Conservation (phyloP, 1,284 basidiomycete genomes). For the Ustilago xerochloae region DNA sequence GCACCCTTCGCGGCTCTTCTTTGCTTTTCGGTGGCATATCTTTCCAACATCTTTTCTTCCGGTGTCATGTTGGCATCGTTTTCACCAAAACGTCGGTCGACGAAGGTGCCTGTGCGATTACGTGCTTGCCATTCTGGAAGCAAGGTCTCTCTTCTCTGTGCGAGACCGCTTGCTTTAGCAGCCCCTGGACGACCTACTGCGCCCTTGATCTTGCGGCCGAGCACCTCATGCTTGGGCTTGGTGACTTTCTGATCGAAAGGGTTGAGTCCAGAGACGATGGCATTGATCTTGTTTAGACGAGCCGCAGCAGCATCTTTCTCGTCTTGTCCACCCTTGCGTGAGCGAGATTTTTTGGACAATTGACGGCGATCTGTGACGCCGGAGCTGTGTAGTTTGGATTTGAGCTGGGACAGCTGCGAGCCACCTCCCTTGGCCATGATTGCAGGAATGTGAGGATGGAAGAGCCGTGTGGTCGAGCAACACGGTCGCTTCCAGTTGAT, state of each 20-base stretch:
- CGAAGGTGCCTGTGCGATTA: slow-evolving; percentile 84
- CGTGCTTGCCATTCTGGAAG: slow-evolving; percentile 83
- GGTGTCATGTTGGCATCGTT: slow-evolving; percentile 87
- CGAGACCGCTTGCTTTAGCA: slow-evolving; percentile 87
- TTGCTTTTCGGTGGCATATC: slow-evolving; percentile 83
- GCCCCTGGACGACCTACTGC: slow-evolving; percentile 83
- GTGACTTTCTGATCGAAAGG: slow-evolving; percentile 78
- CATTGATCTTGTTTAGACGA: slow-evolving; percentile 76
- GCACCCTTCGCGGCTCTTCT: slow-evolving; percentile 75
- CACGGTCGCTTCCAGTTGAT: background rate
- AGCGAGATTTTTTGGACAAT: slow-evolving; percentile 54
- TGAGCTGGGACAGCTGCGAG: slow-evolving; percentile 67
- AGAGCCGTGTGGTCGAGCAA: background rate
- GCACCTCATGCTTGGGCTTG: slow-evolving; percentile 86
- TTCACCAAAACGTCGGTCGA: slow-evolving; percentile 96
- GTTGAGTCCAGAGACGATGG: slow-evolving; percentile 87
- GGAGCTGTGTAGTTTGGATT: slow-evolving; percentile 55
- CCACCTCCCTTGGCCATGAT: slow-evolving; percentile 61
- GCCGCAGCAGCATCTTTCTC: slow-evolving; percentile 65
- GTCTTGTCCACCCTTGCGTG: slow-evolving; percentile 71
- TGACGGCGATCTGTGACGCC: slow-evolving; percentile 62
- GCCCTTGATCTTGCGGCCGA: slow-evolving; percentile 86
- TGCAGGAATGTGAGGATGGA: background rate
- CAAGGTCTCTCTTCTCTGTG: slow-evolving; percentile 78
- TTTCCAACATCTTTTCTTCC: slow-evolving; percentile 96